These are phyloP conservation scores for Penicillium sp. DNA, from an alignment of 2,329 filamentous ascomycete genomes.

Conservation along the genomic window DNA sequence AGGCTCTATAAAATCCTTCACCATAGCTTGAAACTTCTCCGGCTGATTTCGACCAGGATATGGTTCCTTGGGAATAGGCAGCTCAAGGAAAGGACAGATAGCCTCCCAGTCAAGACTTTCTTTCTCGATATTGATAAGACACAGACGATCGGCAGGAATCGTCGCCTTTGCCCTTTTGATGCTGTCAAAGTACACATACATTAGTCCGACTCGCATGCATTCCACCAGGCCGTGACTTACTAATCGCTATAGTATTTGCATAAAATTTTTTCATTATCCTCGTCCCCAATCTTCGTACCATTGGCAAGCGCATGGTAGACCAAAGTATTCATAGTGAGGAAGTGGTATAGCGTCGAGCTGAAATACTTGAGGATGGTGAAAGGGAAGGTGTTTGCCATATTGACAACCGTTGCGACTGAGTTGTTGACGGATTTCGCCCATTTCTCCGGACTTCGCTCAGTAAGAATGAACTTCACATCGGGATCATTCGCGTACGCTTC, in stretches of 20 bases:
- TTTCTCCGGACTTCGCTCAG: slow-evolving; percentile 21
- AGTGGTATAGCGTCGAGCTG: slow-evolving; percentile 12
- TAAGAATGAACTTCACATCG: slow-evolving; percentile 27
- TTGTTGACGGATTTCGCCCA: slow-evolving; percentile 26
- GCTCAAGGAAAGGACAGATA: slow-evolving; percentile 24
- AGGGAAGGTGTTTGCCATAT: slow-evolving; percentile 11
- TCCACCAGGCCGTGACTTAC: slow-evolving; percentile 10
- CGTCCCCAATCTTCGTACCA: slow-evolving; percentile 10
- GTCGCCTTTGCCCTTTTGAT: slow-evolving; percentile 19
- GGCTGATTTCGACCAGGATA: slow-evolving; percentile 25
- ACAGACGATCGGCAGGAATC: slow-evolving; percentile 21
- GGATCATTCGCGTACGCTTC: slow-evolving; percentile 22
- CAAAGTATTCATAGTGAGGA: slow-evolving; percentile 11
- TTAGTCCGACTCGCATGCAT: not conserved
- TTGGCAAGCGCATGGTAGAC: slow-evolving; percentile 12
- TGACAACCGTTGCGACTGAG: slow-evolving; percentile 8
- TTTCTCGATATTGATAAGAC: slow-evolving; percentile 18
- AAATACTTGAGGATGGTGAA: slow-evolving; percentile 24
- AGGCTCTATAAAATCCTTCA: slow-evolving; percentile 12
- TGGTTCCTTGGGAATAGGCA: slow-evolving; percentile 18
- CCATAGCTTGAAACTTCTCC: slow-evolving; percentile 18
- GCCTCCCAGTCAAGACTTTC: slow-evolving; percentile 25
- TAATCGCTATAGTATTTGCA: slow-evolving; percentile 21
- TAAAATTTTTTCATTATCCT: slow-evolving; percentile 15
- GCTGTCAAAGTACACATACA: slow-evolving; percentile 5